phyloP scores from a whole-genome alignment of 441 rosid genomes.

The Arabidopsis lyrata region DNA sequence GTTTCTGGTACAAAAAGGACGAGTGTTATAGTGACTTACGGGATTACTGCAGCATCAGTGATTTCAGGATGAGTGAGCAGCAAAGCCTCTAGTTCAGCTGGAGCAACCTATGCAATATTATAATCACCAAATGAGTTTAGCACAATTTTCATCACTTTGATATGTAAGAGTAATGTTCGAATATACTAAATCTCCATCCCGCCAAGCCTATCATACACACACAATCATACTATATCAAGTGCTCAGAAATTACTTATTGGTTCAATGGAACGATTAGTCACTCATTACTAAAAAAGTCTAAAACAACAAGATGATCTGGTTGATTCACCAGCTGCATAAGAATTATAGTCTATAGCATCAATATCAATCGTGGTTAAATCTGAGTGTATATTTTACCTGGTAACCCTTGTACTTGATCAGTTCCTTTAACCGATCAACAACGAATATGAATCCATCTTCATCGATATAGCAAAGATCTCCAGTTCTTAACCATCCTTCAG shows the following conservation, averaged over 20 bases:
- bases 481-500: constrained; percentile 92
- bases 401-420: constrained; percentile 95
- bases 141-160: constrained; percentile 4
- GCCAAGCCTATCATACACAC: too few species aligned
- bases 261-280: too few species aligned
- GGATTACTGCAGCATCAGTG: constrained; percentile 84
- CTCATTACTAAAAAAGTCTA: too few species aligned
- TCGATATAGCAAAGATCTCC: constrained; percentile 94
- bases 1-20: neutral
- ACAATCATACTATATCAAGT: too few species aligned
- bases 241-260: too few species aligned
- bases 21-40: constrained; percentile 57
- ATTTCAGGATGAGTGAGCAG: constrained; percentile 78
- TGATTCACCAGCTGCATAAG: neutral
- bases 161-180: too few species aligned
- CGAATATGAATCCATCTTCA: constrained; percentile 85
- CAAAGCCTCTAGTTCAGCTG: constrained; percentile 95
- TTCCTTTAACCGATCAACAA: constrained; percentile 93
- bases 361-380: too few species aligned
- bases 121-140: constrained; percentile 34
- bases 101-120: constrained; percentile 81
- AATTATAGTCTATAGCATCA: too few species aligned
- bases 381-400: constrained; percentile 58
- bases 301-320: too few species aligned
- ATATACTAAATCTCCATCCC: too few species aligned